Percentiles rank a stretch among this genome's conserved stretches.
phyloP scores from a whole-genome alignment of 164 flowering plant species.

The Dillenia suffruticosa region DNA sequence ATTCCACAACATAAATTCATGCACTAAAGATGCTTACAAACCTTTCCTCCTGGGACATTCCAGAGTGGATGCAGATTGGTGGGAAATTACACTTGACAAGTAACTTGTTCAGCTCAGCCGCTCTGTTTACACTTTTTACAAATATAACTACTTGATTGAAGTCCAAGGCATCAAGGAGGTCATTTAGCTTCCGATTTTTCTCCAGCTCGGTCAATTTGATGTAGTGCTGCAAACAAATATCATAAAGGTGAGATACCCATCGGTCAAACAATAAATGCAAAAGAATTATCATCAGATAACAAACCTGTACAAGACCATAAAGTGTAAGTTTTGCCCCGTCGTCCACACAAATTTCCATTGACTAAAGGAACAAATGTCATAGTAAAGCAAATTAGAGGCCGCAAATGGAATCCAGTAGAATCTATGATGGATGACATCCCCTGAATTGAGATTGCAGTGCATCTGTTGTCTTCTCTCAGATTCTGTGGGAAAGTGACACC shows the following conservation, averaged over 20 bases:
- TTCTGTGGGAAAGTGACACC: conserved; percentile 12
- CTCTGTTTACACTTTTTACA: conserved; percentile 91
- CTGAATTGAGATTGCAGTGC: conserved; percentile 30
- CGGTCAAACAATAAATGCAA: background rate
- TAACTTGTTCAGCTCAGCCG: conserved; percentile 92
- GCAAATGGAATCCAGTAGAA: conserved; percentile 67
- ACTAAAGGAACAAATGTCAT: conserved; percentile 86
- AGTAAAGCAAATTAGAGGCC: conserved; percentile 61
- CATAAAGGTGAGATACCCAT: background rate
- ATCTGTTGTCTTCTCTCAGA: conserved; percentile 37
- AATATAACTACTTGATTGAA: conserved; percentile 98
- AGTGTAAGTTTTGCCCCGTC: conserved; percentile 98
- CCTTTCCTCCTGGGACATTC: conserved; percentile 99
- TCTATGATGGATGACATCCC: conserved; percentile 40
- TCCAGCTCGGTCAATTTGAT: conserved; percentile 89
- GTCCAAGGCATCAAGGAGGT: conserved; percentile 97
- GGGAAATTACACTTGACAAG: conserved; percentile 93
- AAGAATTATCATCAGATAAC: background rate
- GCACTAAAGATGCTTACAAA: conserved; percentile 13
- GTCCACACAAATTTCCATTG: conserved; percentile 99
- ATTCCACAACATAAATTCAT: background rate
- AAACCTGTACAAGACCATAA: conserved; percentile 98
- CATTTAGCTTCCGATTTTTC: conserved; percentile 96
- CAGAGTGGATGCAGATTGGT: conserved; percentile 95
- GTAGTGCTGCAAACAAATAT: conserved; percentile 64